Percentiles rank a stretch among this genome's conserved stretches.
These are phyloP conservation scores for Vachellia collinsii DNA, from an alignment of 306 rosid genomes.

Conservation along the genomic window DNA sequence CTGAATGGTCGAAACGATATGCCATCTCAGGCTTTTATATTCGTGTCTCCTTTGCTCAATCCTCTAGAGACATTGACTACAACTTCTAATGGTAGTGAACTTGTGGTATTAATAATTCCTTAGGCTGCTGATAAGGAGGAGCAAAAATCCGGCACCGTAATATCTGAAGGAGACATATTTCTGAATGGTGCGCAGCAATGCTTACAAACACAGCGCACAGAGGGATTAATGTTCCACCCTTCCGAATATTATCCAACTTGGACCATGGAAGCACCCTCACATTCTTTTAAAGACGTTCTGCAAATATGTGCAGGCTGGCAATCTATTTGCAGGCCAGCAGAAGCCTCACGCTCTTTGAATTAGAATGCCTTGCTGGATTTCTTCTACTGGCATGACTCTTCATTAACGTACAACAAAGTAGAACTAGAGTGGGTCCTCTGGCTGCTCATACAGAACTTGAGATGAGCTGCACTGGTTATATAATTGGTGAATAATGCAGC, in stretches of 20 bases:
- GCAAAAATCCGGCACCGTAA: constrained; percentile 53
- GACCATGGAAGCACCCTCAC: constrained; percentile 65
- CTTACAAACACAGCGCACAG: constrained; percentile 33
- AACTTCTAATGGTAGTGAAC: constrained; percentile 33
- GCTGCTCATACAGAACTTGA: not conserved
- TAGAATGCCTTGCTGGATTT: constrained; percentile 36
- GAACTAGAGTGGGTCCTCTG: not conserved
- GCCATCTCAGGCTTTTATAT: constrained; percentile 15
- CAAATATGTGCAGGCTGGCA: constrained; percentile 72
- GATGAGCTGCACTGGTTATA: not conserved
- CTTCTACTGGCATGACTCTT: not conserved
- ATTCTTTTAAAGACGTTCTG: constrained; percentile 57
- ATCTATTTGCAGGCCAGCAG: constrained; percentile 55
- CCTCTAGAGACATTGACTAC: not conserved
- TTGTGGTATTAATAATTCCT: not conserved
- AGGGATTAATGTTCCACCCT: constrained; percentile 62
- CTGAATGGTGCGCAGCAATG: constrained; percentile 55
- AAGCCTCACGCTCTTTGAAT: constrained; percentile 29
- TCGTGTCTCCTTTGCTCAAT: not conserved
- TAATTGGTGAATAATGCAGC: not conserved
- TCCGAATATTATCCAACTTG: constrained; percentile 63
- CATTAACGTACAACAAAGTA: not conserved
- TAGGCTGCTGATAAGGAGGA: constrained; percentile 65
- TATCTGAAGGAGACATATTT: constrained; percentile 67
- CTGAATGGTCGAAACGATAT: constrained; percentile 3